Percentiles rank a stretch among this genome's conserved stretches.
phyloP scores from a whole-genome alignment of 1,284 basidiomycete genomes.

The Rhodofomes roseus region DNA sequence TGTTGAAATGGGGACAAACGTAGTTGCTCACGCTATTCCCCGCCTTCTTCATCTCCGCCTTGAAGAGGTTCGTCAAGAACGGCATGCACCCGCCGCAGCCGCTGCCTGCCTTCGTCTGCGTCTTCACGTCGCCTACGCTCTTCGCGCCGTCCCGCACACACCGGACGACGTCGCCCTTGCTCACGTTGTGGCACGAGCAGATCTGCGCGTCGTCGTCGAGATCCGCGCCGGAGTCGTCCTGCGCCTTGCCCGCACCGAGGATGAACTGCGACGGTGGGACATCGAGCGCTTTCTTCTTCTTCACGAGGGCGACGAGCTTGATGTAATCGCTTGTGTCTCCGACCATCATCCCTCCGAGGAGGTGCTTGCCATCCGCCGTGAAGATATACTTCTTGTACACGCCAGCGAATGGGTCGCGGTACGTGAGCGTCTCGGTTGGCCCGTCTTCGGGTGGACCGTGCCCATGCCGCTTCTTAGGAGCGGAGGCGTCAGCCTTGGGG shows the following conservation, averaged over 20 bases:
- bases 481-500: constrained; percentile 17
- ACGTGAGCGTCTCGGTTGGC: constrained; percentile 62
- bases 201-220: constrained; percentile 72
- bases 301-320: constrained; percentile 68
- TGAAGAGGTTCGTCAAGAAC: constrained; percentile 45
- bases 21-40: constrained; percentile 61
- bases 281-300: constrained; percentile 72
- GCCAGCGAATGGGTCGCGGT: constrained; percentile 68
- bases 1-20: constrained; percentile 69
- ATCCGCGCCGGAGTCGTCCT: constrained; percentile 61
- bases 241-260: constrained; percentile 41
- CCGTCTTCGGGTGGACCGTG: constrained; percentile 29
- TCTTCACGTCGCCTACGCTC: constrained; percentile 56
- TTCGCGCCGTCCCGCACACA: constrained; percentile 54
- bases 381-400: constrained; percentile 80
- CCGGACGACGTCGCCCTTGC: constrained; percentile 55
- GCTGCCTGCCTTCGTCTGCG: constrained; percentile 67
- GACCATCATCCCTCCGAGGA: constrained; percentile 81
- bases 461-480: constrained; percentile 26
- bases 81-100: constrained; percentile 73
- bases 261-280: constrained; percentile 67
- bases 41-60: constrained; percentile 67
- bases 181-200: constrained; percentile 70
- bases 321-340: constrained; percentile 72
- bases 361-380: constrained; percentile 68